A percentile compares a stretch with the other conserved stretches of the same genome.
These are phyloP conservation scores for Datura wrightii DNA, from an alignment of 257 asterid genomes.

Conservation along the genomic window DNA sequence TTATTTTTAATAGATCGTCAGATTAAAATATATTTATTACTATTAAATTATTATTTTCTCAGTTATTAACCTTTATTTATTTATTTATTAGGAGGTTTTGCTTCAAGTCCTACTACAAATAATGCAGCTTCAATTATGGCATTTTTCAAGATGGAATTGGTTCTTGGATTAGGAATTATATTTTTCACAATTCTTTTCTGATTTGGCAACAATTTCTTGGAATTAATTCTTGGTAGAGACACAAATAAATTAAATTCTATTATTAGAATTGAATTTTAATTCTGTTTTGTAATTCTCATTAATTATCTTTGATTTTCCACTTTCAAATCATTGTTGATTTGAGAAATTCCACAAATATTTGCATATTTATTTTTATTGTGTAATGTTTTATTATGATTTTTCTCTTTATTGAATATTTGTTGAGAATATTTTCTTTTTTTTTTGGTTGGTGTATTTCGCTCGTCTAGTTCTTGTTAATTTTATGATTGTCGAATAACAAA, in stretches of 20 bases:
- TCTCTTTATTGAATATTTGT: background rate
- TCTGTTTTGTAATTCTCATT: background rate
- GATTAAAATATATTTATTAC: no score
- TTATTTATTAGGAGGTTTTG: conserved; percentile 28
- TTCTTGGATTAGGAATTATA: conserved; percentile 37
- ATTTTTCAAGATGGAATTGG: conserved; percentile 32
- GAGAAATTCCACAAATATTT: background rate
- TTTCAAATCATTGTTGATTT: background rate
- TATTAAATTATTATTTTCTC: no score
- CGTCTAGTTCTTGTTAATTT: no score
- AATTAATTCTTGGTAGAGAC: background rate
- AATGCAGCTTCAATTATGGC: conserved; percentile 14
- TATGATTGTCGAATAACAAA: no score
- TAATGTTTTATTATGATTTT: background rate
- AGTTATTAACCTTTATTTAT: background rate
- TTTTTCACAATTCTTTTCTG: conserved; percentile 5
- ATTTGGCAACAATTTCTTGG: background rate
- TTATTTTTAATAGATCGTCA: no score
- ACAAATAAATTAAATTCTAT: background rate
- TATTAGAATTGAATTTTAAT: background rate
- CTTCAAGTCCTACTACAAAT: conserved; percentile 29
- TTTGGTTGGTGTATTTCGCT: no score
- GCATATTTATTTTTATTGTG: background rate
- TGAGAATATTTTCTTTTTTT: no score
- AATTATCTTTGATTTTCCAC: background rate